A percentile compares a stretch with the other conserved stretches of the same genome.
Conservation (phyloP, 148 eudicot genomes). For the Rhododendron molle region DNA sequence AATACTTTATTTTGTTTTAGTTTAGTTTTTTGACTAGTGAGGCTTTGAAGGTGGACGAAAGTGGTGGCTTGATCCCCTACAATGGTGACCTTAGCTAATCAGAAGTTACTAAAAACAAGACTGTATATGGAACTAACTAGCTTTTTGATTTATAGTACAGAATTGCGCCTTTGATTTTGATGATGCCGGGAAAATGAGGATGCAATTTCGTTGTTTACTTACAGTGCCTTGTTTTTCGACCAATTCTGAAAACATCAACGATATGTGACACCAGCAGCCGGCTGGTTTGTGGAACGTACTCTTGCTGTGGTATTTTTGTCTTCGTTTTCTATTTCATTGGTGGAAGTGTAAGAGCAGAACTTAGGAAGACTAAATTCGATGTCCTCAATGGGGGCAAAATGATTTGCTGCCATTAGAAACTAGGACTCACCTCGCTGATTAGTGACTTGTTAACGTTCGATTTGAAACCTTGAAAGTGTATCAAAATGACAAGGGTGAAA, state of each 20-base stretch:
- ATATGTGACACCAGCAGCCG: not conserved
- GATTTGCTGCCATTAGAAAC: not conserved
- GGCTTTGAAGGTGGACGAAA: not conserved
- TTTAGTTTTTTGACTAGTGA: not conserved
- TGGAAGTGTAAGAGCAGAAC: not conserved
- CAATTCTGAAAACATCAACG: not conserved
- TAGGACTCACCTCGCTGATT: not conserved
- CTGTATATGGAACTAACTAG: not conserved
- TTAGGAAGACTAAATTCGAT: not conserved
- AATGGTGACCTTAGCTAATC: not conserved
- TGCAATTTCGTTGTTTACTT: not conserved
- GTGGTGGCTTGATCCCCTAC: not conserved
- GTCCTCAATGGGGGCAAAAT: no score
- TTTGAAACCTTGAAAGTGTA: not conserved
- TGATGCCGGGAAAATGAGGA: not conserved
- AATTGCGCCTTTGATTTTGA: not conserved
- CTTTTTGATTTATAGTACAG: not conserved
- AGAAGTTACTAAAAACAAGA: not conserved
- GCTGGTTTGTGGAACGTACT: not conserved
- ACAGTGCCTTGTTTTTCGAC: not conserved
- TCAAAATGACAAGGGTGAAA: not conserved
- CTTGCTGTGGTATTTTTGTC: not conserved
- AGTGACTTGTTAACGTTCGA: not conserved
- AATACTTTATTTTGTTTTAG: not conserved
- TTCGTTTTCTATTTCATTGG: not conserved